Percentiles rank a stretch among this genome's conserved stretches.
Conservation (phyloP, 1,139 yeast species). For the Zygotorulaspora mrakii region DNA sequence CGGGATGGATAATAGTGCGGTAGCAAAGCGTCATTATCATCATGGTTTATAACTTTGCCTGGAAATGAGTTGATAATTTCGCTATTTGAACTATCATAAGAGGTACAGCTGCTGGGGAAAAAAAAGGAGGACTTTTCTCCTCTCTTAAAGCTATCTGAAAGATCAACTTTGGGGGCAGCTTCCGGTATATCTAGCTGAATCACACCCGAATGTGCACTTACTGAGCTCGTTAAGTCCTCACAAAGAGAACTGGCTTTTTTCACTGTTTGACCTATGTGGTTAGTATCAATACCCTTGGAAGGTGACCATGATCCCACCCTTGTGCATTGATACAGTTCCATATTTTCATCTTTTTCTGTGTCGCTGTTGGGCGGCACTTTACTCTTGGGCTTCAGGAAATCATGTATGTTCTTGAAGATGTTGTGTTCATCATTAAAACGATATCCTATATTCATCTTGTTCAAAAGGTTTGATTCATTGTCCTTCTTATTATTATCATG, state of each 20-base stretch:
- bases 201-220: background rate
- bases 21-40: slow-evolving; percentile 5
- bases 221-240: background rate
- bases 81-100: slow-evolving; percentile 2
- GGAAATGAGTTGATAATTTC: slow-evolving; percentile 3
- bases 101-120: background rate
- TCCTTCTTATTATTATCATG: slow-evolving; percentile 8
- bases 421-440: slow-evolving; percentile 12
- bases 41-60: slow-evolving; percentile 2
- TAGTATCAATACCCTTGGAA: too few species aligned
- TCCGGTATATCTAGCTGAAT: background rate
- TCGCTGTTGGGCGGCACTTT: background rate
- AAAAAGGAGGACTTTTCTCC: background rate
- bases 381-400: slow-evolving; percentile 11
- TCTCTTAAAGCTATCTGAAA: background rate
- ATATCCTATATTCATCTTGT: slow-evolving; percentile 12
- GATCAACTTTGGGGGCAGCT: background rate
- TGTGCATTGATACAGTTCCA: background rate
- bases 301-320: background rate
- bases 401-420: slow-evolving; percentile 14
- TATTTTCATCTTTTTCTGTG: background rate
- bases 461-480: slow-evolving; percentile 6
- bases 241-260: too few species aligned
- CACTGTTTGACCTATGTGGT: too few species aligned
- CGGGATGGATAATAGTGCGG: slow-evolving; percentile 6